These are phyloP conservation scores for Cryptococcus sp. DNA, from an alignment of 1,284 basidiomycete genomes.

Conservation along the genomic window DNA sequence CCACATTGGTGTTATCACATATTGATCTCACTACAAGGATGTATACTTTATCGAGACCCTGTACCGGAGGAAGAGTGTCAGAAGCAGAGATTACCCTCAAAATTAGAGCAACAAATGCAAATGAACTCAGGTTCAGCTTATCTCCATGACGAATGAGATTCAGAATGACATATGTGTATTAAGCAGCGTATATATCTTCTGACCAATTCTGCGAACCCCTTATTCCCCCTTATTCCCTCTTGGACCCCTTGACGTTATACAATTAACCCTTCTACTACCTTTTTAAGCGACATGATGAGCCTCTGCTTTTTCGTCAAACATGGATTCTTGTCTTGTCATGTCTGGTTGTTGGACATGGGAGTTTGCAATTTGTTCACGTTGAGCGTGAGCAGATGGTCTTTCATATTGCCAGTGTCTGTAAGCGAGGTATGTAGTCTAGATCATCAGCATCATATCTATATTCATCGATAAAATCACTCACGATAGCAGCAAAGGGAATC, in stretches of 20 bases:
- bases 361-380: background rate
- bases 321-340: background rate
- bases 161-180: too few relatives aligned
- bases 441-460: background rate
- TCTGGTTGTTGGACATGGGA: background rate
- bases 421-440: background rate
- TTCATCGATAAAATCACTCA: background rate
- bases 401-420: background rate
- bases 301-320: background rate
- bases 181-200: too few relatives aligned
- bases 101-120: too few relatives aligned
- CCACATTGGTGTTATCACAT: too few relatives aligned
- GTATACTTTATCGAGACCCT: too few relatives aligned
- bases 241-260: background rate
- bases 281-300: background rate
- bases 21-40: too few relatives aligned
- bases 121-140: too few relatives aligned
- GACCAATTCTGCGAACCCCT: too few relatives aligned
- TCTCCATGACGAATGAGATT: too few relatives aligned
- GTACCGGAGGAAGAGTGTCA: too few relatives aligned
- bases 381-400: background rate
- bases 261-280: background rate
- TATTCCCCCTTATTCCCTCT: too few relatives aligned
- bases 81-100: too few relatives aligned
- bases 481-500: constrained; percentile 5